Base-by-base conservation (phyloP, 169 alveolate genomes). In the Eimeria zaria region DNA sequence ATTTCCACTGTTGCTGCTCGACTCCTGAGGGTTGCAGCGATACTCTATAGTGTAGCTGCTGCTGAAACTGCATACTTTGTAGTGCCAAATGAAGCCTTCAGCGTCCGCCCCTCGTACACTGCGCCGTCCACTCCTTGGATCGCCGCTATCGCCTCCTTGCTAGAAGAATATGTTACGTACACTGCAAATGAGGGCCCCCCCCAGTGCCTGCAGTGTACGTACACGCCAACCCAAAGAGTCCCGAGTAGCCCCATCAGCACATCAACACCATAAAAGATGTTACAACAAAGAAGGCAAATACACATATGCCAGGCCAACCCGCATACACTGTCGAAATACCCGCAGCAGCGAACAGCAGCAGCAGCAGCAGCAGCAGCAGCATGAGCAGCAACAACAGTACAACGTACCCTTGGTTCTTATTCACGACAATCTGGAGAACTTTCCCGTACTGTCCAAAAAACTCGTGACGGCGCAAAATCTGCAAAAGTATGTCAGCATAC, bases 1-100 rank as follows among this genome's bases (percentile, higher is more conserved):
- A 64, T 24, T 14, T 44, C 41, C n/a, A 69, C 60, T 3, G 76
- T 81, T 48, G 81, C 62, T 7, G 60, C 64, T 36, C 44, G 11
- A 14, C 80, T 33, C 62, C 12, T 2, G 16, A 20, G 30, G 53
- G 58, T 16, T 44, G 36, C n/a, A 22, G 62, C 53, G n/a, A n/a
- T n/a, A n/a, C n/a, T n/a, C n/a, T n/a, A n/a, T n/a, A n/a, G n/a
- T n/a, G n/a, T 41, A 33, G 48, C 71, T 64, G 83, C 20, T 27
- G 58, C 74, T 48, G 62, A 55, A 22, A 33, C 9, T 18, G 48
- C 85, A 20, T 64, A 99, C 97, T 99, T 99, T 58, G 99, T 99
- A 24, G 99, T 99, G 30, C 99, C 99, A 94, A 98, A 99, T 18
- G 99, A 98, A 51, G 99, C 99, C 97, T 98, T 97, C 89, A 99